These are phyloP conservation scores for Colletotrichum sp. DNA, from an alignment of 2,329 filamentous ascomycete species.

Conservation along the genomic window DNA sequence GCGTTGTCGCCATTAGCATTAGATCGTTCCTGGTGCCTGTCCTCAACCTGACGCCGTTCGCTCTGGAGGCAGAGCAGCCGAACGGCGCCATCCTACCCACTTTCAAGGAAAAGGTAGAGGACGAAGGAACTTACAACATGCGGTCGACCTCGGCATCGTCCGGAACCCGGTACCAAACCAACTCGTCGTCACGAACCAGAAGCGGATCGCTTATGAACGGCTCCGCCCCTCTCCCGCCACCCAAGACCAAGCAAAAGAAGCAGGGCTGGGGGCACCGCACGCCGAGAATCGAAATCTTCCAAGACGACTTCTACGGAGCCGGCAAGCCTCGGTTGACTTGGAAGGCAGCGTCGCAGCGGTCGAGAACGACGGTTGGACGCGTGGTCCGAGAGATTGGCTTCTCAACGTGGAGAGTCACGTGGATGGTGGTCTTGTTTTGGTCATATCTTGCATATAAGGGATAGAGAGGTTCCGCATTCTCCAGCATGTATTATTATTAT, in stretches of 20 bases:
- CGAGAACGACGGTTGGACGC: conserved; percentile 43
- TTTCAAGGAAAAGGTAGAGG: conserved; percentile 61
- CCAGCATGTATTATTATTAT: conserved; percentile 4
- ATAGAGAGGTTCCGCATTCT: conserved; percentile 35
- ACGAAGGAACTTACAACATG: conserved; percentile 38
- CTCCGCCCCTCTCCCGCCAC: conserved; percentile 17
- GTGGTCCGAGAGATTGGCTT: conserved; percentile 66
- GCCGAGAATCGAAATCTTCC: conserved; percentile 60
- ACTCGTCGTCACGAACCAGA: conserved; percentile 23
- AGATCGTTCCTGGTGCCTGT: conserved; percentile 63
- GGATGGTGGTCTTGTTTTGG: conserved; percentile 70
- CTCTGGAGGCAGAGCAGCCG: conserved; percentile 46
- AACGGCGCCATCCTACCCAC: conserved; percentile 44
- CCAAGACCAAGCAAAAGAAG: conserved; percentile 32
- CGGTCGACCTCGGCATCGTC: conserved; percentile 34
- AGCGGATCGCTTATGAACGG: conserved; percentile 32
- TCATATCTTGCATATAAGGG: conserved; percentile 70
- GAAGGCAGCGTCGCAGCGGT: conserved; percentile 31
- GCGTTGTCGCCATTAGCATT: conserved; percentile 53
- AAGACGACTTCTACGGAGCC: conserved; percentile 49
- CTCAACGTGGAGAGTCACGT: conserved; percentile 66
- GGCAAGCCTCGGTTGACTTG: conserved; percentile 37
- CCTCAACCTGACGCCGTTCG: conserved; percentile 58
- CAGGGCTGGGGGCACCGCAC: conserved; percentile 51
- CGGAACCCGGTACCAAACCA: conserved; percentile 36